Evolutionary conservation across 2,329 filamentous ascomycete species (phyloP).

Genomic region (Epichloe scottii): DNA sequence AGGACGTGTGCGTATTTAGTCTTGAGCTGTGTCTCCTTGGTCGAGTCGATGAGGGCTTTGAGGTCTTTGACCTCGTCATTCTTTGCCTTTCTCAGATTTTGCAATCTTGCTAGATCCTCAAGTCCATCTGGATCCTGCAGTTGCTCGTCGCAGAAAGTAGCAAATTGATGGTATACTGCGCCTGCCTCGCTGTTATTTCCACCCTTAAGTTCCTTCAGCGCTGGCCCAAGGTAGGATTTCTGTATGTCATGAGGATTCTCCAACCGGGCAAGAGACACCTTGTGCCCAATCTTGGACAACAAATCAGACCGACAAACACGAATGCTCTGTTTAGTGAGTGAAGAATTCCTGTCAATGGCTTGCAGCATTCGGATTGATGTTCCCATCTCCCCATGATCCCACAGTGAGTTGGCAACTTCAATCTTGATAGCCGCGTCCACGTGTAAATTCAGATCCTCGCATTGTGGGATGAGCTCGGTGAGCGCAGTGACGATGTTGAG

Average conservation of each 20-base stretch:
- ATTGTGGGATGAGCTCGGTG: slow-evolving; percentile 61
- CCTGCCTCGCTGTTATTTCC: slow-evolving; percentile 59
- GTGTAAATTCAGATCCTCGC: slow-evolving; percentile 56
- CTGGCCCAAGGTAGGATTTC: slow-evolving; percentile 70
- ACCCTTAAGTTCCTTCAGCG: slow-evolving; percentile 67
- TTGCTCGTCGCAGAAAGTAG: slow-evolving; percentile 88
- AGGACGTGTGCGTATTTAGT: slow-evolving; percentile 48
- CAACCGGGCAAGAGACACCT: slow-evolving; percentile 77
- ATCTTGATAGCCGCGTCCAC: slow-evolving; percentile 67
- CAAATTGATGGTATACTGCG: slow-evolving; percentile 88
- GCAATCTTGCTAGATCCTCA: slow-evolving; percentile 72
- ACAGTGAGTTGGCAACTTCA: slow-evolving; percentile 80
- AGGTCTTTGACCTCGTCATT: slow-evolving; percentile 67
- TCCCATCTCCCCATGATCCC: slow-evolving; percentile 85
- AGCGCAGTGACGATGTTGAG: slow-evolving; percentile 74
- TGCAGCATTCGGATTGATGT: slow-evolving; percentile 84
- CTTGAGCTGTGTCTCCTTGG: slow-evolving; percentile 39
- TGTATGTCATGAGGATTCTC: slow-evolving; percentile 89
- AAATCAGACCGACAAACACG: slow-evolving; percentile 64
- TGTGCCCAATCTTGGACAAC: slow-evolving; percentile 76
- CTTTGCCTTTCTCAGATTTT: slow-evolving; percentile 69
- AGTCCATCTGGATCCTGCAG: slow-evolving; percentile 74
- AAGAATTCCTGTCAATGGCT: slow-evolving; percentile 47
- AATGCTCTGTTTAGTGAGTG: slow-evolving; percentile 57
- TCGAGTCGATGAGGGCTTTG: slow-evolving; percentile 42